Evolutionary conservation across 73 alveolate genomes (phyloP), one percentile per base, ranked within the genome.

Genomic region (Paramecium caudatum): DNA sequence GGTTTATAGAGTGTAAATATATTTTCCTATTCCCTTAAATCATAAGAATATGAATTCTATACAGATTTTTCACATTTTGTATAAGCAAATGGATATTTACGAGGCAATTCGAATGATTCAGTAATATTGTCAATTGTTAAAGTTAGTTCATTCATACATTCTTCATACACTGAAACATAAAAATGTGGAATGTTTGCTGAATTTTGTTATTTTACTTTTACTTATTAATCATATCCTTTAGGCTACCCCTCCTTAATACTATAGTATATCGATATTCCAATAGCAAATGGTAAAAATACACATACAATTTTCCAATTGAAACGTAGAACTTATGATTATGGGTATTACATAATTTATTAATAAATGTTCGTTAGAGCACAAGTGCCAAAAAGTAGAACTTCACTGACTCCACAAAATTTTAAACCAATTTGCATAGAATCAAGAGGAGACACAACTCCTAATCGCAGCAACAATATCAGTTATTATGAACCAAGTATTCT

Each of bases 301-400:
- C 23, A 55, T 10, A 55, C 30, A 23, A 55, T 55, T 25, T 55
- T 55, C 80, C 80, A 55, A 55, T 55, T 55, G 30, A 2, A 23
- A 16, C 80, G 23, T 55, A 23, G 80, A n/a, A n/a, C n/a, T n/a
- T n/a, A n/a, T n/a, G n/a, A n/a, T n/a, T n/a, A n/a, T n/a, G n/a
- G n/a, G n/a, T n/a, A n/a, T n/a, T 55, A 55, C 46, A 55, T 55
- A 55, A 55, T 55, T 27, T 27, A 27, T 55, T 27, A 55, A 23
- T 55, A 55, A 55, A 65, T 65, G 83, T 65, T 65, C 83, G 50
- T 65, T 65, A 65, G 49, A 65, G 83, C 83, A 2, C 47, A 30
- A 9, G 47, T 43, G 16, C 88, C 88, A 74, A 74, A 45, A 74
- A 45, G 55, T n/a, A 36, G 88, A 21, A 8, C 39, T 19, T 74